A percentile compares a stretch with the other conserved stretches of the same genome.
These are phyloP conservation scores for Erodium maritimum DNA, from an alignment of 345 rosid genomes.

Conservation along the genomic window DNA sequence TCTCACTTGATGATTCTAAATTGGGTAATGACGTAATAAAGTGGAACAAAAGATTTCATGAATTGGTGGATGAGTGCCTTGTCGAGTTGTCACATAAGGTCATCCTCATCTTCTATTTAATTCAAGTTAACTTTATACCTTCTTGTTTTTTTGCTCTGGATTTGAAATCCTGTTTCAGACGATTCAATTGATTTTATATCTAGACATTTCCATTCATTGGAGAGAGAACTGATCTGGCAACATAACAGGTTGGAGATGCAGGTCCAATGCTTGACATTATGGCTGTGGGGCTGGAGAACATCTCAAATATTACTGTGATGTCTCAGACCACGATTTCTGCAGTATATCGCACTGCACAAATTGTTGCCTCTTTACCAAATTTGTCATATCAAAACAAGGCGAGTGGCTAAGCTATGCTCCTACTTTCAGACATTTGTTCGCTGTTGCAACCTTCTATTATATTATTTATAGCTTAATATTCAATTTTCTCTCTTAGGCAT, in stretches of 20 bases:
- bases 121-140: background rate
- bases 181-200: background rate
- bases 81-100: constrained; percentile 63
- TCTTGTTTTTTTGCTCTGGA: constrained; percentile 5
- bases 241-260: constrained; percentile 82
- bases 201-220: background rate
- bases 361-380: constrained; percentile 79
- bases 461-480: constrained; percentile 1
- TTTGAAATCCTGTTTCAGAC: background rate
- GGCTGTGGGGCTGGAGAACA: constrained; percentile 88
- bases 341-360: constrained; percentile 90
- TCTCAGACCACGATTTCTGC: constrained; percentile 67
- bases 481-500: constrained; percentile 43
- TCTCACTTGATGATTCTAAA: constrained; percentile 61
- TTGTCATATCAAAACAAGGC: constrained; percentile 75
- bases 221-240: constrained; percentile 14
- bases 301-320: constrained; percentile 56
- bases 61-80: constrained; percentile 80
- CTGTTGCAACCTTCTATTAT: background rate
- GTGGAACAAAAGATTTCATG: constrained; percentile 46
- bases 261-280: constrained; percentile 80
- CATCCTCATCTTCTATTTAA: constrained; percentile 9
- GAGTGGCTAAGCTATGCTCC: constrained; percentile 10
- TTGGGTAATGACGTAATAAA: constrained; percentile 45
- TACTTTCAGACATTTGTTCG: background rate